Evolutionary conservation across 116 monocot species (phyloP).

Genomic region (Dioscorea cayenensis): DNA sequence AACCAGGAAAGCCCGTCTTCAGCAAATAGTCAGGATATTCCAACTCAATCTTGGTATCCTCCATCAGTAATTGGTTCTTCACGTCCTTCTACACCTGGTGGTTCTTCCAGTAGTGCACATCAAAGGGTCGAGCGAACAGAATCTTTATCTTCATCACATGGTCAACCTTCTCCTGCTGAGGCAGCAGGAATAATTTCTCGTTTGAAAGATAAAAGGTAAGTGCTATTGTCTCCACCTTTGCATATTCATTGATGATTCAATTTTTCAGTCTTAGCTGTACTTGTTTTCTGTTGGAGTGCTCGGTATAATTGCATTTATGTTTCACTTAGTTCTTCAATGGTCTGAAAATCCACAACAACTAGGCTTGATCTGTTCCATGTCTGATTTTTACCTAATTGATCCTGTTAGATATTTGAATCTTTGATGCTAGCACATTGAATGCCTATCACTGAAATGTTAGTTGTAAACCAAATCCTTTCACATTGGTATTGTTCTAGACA

Average conservation of each 20-base stretch:
- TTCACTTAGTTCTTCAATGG: no score
- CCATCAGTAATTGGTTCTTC: constrained; percentile 46
- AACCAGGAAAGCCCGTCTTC: constrained; percentile 30
- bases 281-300: no score
- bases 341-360: no score
- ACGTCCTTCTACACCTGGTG: constrained; percentile 36
- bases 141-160: constrained; percentile 42
- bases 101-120: constrained; percentile 25
- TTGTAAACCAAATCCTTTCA: no score
- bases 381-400: no score
- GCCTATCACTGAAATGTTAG: no score
- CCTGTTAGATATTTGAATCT: no score
- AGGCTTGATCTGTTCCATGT: no score
- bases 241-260: neutral
- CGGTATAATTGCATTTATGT: no score
- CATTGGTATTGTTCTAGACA: no score
- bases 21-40: constrained; percentile 27
- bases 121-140: constrained; percentile 46
- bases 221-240: neutral
- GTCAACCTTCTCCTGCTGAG: constrained; percentile 62
- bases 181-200: constrained; percentile 66
- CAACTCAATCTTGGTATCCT: constrained; percentile 76
- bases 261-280: no score
- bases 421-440: no score
- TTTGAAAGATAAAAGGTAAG: constrained; percentile 78